Base-by-base conservation (phyloP, 2,329 filamentous ascomycete species). In the Aureobasidium leucospermi region DNA sequence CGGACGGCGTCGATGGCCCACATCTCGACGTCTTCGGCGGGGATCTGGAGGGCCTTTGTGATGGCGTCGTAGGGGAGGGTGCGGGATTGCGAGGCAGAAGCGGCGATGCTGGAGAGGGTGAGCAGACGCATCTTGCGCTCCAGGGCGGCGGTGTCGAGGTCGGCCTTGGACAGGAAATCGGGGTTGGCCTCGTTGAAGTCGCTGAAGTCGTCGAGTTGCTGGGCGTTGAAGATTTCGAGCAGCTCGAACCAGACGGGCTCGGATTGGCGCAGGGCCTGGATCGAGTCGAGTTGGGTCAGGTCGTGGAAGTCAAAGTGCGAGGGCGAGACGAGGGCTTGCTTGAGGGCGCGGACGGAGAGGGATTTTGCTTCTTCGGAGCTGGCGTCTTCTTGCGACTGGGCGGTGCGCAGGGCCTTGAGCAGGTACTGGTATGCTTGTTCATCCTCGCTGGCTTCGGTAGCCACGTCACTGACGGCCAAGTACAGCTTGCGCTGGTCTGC, bases 1-100 rank as follows among this genome's bases (percentile, higher is more conserved):
- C 94, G 90, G 76, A 99, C 96, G 67, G 95, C 92, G 74, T 99
- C 94, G 70, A 99, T 99, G 66, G 95, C 90, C 94, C 94, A 99
- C 82, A 93, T 88, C 81, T 99, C 94, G 43, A 97, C 90, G 64
- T 97, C 90, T 64, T 89, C 86, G 48, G 78, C 71, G 47, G 90
- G 85, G 59, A 99, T 86, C 75, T 94, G 88, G 48, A 99, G 85
- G 6, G 90, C 88, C 71, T 87, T 87, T 65, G 88, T 84, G 71
- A 99, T 96, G 70, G 84, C 84, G 65, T 82, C 81, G 77, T 99
- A 99, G 62, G 93, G 87, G 57, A 99, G 87, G 70, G 94, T 90
- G 69, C 93, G 89, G 69, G 85, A 89, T 62, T 88, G 87, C 23
- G 73, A 71, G 29, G 88, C 88, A 66, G 88, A 85, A 39, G 93